Evolutionary conservation across 2,329 filamentous ascomycete species (phyloP), one percentile per base, ranked within the genome.

Genomic region (Cordyceps javanica): DNA sequence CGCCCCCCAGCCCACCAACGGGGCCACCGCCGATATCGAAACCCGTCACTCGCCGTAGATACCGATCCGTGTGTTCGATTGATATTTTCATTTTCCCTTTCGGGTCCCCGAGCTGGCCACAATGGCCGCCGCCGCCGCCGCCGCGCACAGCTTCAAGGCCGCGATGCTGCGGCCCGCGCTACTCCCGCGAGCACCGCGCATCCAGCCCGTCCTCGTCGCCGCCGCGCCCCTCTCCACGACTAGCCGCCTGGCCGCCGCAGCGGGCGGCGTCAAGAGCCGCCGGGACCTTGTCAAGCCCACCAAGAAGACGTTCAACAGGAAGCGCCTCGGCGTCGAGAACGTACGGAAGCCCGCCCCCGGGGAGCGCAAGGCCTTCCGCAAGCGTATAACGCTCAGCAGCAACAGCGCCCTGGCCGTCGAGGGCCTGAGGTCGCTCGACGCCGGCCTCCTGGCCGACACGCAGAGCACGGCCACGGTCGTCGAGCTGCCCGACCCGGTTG

Each of bases 381-480:
- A 95, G 77, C 86, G 90, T 64, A 90, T 99, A 67, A 86, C 95
- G 60, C 84, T 99, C 60, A 93, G 88, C 78, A 99, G 97, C 75
- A 89, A 90, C 72, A 97, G 96, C 74, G 94, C 94, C 51, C 77
- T 97, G 38, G 83, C 87, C 60, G 88, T 97, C 8, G 69, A 77
- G 25, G 88, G 84, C 11, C 77, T 96, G 64, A 74, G 79, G 60
- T 80, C 87, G 50, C 68, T 96, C 56, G 78, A 73, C 13, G 69
- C 73, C 10, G 75, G 80, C 61, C 81, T 79, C 44, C 75, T 87
- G 73, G 71, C 80, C 19, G 75, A 80, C 56, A 72, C 75, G 30
- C 76, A 77, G 34, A 80, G 82, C 52, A 74, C 81, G 10, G 90
- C 89, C 36, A 81, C 81, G 60, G 82, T 97, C 30, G 75, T 91